A percentile compares a stretch with the other conserved stretches of the same genome.
These are phyloP conservation scores for Lojkania enalia DNA, from an alignment of 2,329 filamentous ascomycete genomes.

Conservation along the genomic window DNA sequence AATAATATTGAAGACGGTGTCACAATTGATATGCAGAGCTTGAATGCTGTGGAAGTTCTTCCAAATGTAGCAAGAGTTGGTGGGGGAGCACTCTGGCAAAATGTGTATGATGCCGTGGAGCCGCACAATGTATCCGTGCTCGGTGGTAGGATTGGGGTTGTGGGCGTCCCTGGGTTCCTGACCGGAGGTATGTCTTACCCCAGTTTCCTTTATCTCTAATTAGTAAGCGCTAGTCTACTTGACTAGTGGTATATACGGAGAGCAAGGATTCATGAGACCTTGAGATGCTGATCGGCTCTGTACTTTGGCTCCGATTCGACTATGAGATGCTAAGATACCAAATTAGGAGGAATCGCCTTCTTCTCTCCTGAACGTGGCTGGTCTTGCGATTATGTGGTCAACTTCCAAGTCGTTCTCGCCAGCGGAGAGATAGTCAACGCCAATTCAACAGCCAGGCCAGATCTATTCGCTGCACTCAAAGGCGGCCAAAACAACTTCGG, in stretches of 20 bases:
- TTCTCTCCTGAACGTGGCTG: conserved; percentile 24
- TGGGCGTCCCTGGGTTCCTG: conserved; percentile 35
- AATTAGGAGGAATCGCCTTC: conserved; percentile 24
- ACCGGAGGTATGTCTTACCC: conserved; percentile 33
- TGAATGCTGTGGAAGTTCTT: conserved; percentile 23
- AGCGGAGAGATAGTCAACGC: conserved; percentile 44
- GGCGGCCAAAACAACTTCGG: conserved; percentile 51
- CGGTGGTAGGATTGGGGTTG: conserved; percentile 31
- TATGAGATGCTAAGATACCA: background rate
- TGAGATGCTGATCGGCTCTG: too few relatives aligned
- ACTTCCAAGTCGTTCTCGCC: conserved; percentile 45
- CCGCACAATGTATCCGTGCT: conserved; percentile 20
- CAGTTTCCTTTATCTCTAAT: too few relatives aligned
- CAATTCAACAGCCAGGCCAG: conserved; percentile 36
- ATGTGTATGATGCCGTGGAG: conserved; percentile 41
- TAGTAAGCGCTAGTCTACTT: too few relatives aligned
- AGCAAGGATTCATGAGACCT: too few relatives aligned
- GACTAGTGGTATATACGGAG: too few relatives aligned
- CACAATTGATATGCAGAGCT: conserved; percentile 34
- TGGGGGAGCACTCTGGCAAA: conserved; percentile 36
- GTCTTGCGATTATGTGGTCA: conserved; percentile 30
- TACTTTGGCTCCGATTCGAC: background rate
- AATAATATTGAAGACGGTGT: conserved; percentile 36
- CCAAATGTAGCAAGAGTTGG: conserved; percentile 24
- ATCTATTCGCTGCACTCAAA: conserved; percentile 48